A percentile compares a stretch with the other conserved stretches of the same genome.
Conservation (phyloP, 805 yeast genomes). For the Cyberlindnera meyerae region DNA sequence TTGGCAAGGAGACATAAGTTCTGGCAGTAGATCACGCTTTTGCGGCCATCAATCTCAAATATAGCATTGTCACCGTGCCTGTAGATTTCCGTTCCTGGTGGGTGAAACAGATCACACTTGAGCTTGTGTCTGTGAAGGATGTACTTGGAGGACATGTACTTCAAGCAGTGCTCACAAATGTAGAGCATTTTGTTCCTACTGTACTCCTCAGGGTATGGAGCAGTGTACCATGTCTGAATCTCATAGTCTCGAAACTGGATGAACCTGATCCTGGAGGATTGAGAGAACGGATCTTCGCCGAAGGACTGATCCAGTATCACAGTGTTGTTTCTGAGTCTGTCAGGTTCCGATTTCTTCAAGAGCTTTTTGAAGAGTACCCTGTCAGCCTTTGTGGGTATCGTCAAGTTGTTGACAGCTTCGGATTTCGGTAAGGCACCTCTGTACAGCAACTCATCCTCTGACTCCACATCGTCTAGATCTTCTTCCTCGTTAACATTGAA, state of each 20-base stretch:
- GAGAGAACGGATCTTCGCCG: slow-evolving; percentile 7
- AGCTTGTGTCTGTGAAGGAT: slow-evolving; percentile 63
- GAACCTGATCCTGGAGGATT: slow-evolving; percentile 31
- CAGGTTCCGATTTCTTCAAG: slow-evolving; percentile 34
- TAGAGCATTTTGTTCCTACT: slow-evolving; percentile 56
- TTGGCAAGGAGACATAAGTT: slow-evolving; percentile 87
- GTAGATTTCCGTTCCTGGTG: slow-evolving; percentile 92
- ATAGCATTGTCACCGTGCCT: slow-evolving; percentile 64
- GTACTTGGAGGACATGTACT: slow-evolving; percentile 68
- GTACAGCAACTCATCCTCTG: slow-evolving; percentile 58
- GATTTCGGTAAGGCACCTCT: slow-evolving; percentile 57
- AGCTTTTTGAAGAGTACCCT: slow-evolving; percentile 42
- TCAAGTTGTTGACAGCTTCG: slow-evolving; percentile 54
- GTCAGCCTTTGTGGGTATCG: slow-evolving; percentile 55
- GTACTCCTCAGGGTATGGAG: slow-evolving; percentile 90
- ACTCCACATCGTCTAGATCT: slow-evolving; percentile 15
- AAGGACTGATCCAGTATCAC: slow-evolving; percentile 24
- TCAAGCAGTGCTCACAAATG: slow-evolving; percentile 80
- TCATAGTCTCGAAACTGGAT: slow-evolving; percentile 70
- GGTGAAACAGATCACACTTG: slow-evolving; percentile 68
- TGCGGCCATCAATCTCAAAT: slow-evolving; percentile 92
- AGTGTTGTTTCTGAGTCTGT: slow-evolving; percentile 34
- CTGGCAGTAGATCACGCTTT: slow-evolving; percentile 77
- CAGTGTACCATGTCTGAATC: slow-evolving; percentile 86
- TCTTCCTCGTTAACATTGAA: slow-evolving; percentile 23